Percentiles rank a stretch among this genome's conserved stretches.
These are phyloP conservation scores for Venustampulla echinocandica DNA, from an alignment of 495 filamentous ascomycete species.

Conservation along the genomic window DNA sequence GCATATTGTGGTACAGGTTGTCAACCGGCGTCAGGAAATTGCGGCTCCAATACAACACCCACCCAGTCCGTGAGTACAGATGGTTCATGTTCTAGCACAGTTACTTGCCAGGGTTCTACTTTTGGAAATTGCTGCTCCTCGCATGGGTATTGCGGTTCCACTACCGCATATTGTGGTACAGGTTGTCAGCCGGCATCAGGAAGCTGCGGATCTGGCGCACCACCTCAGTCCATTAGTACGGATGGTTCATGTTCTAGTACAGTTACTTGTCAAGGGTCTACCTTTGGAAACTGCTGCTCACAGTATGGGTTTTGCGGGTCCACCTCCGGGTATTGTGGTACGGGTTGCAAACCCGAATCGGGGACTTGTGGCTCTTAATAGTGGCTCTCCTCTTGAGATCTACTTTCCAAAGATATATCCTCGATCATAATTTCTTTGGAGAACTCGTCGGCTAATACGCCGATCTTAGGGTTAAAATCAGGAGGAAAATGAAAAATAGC, in stretches of 20 bases:
- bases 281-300: constrained; percentile 17
- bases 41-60: constrained; percentile 3
- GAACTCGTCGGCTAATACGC: no score
- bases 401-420: no score
- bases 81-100: constrained; percentile 7
- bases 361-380: constrained; percentile 17
- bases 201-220: neutral
- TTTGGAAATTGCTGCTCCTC: constrained; percentile 14
- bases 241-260: constrained; percentile 12
- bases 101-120: constrained; percentile 15
- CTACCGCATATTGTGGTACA: neutral
- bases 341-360: constrained; percentile 13
- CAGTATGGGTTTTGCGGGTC: constrained; percentile 14
- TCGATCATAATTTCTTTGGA: no score
- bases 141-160: constrained; percentile 4
- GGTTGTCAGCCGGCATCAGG: constrained; percentile 1
- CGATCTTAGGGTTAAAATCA: no score
- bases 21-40: neutral
- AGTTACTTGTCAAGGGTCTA: constrained; percentile 14
- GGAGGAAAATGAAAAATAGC: no score
- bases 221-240: constrained; percentile 10
- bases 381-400: no score
- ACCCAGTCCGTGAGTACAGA: constrained; percentile 9
- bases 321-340: constrained; percentile 11
- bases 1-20: neutral